A percentile compares a stretch with the other conserved stretches of the same genome.
Conservation (phyloP, 2,329 filamentous ascomycete species). For the Claviceps monticola region DNA sequence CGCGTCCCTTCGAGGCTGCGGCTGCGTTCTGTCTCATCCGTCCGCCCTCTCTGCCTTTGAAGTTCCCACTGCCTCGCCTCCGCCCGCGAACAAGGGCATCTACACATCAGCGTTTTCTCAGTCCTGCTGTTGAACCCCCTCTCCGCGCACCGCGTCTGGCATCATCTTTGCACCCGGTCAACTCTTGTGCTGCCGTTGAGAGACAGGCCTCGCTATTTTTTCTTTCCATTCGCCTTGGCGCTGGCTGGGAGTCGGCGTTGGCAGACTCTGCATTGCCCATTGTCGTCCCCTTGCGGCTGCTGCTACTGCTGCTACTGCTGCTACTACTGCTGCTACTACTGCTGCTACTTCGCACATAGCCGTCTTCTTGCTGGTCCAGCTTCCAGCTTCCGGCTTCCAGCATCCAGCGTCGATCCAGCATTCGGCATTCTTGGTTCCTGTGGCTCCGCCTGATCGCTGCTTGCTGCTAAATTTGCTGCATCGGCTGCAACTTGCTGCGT, state of each 20-base stretch:
- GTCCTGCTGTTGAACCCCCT: neutral
- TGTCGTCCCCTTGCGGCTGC: neutral
- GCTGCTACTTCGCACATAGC: neutral
- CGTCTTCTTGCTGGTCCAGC: neutral
- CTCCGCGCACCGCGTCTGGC: neutral
- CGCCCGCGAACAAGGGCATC: no score
- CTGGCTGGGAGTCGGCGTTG: constrained; percentile 1
- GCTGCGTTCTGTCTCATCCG: no score
- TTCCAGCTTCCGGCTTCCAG: no score
- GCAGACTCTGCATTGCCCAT: neutral
- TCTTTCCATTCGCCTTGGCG: neutral
- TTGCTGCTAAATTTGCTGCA: no score
- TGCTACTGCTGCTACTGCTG: neutral
- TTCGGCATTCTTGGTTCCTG: no score
- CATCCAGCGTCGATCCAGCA: no score
- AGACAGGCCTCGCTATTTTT: neutral
- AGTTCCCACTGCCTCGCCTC: no score
- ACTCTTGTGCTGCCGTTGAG: neutral
- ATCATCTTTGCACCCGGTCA: constrained; percentile 1
- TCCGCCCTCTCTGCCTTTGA: no score
- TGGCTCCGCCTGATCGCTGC: no score
- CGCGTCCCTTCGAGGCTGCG: no score
- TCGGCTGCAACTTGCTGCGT: no score
- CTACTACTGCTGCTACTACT: neutral
- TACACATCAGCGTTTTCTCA: neutral